These are phyloP conservation scores for Sesbania bispinosa DNA, from an alignment of 306 rosid genomes.

Conservation along the genomic window DNA sequence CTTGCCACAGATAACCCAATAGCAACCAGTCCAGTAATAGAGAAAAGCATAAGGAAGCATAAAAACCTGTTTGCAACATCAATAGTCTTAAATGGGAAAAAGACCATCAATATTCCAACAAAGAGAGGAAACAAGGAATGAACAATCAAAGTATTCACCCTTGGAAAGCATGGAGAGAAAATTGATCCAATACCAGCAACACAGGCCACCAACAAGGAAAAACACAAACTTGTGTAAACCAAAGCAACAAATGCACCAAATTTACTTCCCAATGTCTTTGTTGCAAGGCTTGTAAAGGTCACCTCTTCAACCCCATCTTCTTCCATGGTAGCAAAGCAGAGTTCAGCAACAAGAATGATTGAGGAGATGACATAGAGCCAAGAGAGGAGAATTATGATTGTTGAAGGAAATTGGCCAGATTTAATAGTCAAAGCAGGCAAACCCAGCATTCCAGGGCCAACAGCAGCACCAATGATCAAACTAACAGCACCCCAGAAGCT, in stretches of 20 bases:
- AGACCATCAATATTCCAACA: constrained; percentile 25
- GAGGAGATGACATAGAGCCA: constrained; percentile 63
- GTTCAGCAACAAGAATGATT: constrained; percentile 52
- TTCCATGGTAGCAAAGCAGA: constrained; percentile 54
- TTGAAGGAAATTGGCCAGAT: constrained; percentile 57
- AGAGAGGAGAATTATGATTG: constrained; percentile 41
- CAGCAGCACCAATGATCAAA: constrained; percentile 51
- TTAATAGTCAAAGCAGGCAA: constrained; percentile 45
- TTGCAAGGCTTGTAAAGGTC: constrained; percentile 51
- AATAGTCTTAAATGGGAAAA: constrained; percentile 47
- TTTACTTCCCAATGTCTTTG: constrained; percentile 36
- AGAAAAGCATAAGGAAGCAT: constrained; percentile 49
- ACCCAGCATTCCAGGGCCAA: constrained; percentile 59
- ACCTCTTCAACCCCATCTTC: constrained; percentile 50
- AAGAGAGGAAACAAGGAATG: constrained; percentile 44
- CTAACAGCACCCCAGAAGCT: constrained; percentile 61
- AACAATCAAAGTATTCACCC: constrained; percentile 10
- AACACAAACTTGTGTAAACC: constrained; percentile 38
- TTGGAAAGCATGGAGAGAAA: constrained; percentile 31
- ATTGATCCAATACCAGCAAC: constrained; percentile 57
- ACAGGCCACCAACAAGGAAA: constrained; percentile 54
- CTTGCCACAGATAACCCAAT: constrained; percentile 44
- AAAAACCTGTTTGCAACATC: constrained; percentile 46
- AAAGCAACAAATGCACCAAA: constrained; percentile 49
- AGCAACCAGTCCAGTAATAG: constrained; percentile 45